Evolutionary conservation across 2,329 filamentous ascomycete species (phyloP).

Genomic region (Huntiella decipiens): DNA sequence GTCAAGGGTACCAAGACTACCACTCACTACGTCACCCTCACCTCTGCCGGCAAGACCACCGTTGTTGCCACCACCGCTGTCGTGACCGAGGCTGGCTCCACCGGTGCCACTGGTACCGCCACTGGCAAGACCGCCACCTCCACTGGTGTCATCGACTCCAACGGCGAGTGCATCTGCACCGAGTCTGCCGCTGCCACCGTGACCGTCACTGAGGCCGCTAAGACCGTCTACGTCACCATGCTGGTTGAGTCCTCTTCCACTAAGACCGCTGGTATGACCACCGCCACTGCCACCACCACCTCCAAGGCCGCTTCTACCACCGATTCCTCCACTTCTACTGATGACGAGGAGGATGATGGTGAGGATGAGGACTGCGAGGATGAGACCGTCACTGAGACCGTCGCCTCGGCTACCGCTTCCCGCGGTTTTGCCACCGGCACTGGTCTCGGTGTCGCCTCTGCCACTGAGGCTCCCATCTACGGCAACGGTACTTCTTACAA

Average conservation of each 20-base stretch:
- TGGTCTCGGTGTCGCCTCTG: conserved; percentile 13
- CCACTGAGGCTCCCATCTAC: conserved; percentile 21
- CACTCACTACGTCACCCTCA: conserved; percentile 20
- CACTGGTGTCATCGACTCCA: neutral
- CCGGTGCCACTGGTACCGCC: conserved; percentile 14
- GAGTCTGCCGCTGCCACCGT: conserved; percentile 6
- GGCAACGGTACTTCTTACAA: conserved; percentile 19
- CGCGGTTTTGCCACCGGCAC: conserved; percentile 18
- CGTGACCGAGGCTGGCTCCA: conserved; percentile 13
- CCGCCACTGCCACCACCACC: conserved; percentile 2
- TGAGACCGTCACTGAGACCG: conserved; percentile 10
- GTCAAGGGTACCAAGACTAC: conserved; percentile 20
- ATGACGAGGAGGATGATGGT: conserved; percentile 10
- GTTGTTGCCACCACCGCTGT: conserved; percentile 12
- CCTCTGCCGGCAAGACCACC: conserved; percentile 14
- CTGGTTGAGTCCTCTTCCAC: conserved; percentile 13
- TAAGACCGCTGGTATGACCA: conserved; percentile 9
- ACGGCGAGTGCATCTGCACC: conserved; percentile 3
- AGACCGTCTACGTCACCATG: conserved; percentile 16
- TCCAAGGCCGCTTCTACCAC: conserved; percentile 9
- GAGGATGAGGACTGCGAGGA: conserved; percentile 9
- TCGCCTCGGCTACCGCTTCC: conserved; percentile 15
- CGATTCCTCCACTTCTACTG: conserved; percentile 4
- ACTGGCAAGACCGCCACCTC: conserved; percentile 18
- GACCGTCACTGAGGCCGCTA: conserved; percentile 14